A percentile compares a stretch with the other conserved stretches of the same genome.
Conservation (phyloP, 805 yeast species). For the Candida silvicultrix region DNA sequence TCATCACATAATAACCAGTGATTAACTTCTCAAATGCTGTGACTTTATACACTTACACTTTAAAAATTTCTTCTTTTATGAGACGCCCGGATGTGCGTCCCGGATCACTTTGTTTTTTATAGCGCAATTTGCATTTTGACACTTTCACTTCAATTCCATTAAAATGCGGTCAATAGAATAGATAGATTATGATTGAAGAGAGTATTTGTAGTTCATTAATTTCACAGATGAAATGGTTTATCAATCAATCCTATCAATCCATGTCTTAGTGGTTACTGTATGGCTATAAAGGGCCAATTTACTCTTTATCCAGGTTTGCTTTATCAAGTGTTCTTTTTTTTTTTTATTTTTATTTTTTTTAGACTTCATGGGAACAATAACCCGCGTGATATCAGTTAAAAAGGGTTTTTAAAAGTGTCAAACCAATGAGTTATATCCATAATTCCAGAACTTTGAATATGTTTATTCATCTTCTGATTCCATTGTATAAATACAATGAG, state of each 20-base stretch:
- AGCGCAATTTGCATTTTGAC: not conserved
- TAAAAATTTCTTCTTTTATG: not conserved
- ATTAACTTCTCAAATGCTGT: too few relatives aligned
- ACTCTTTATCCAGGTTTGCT: not conserved
- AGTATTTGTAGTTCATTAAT: too few relatives aligned
- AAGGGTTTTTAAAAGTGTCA: not conserved
- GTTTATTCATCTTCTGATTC: too few relatives aligned
- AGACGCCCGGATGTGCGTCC: conserved; percentile 2
- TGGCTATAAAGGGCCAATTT: too few relatives aligned
- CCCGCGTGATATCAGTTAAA: not conserved
- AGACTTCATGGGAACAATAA: not conserved
- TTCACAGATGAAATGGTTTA: too few relatives aligned
- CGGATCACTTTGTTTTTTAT: not conserved
- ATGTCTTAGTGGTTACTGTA: too few relatives aligned
- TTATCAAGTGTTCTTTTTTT: not conserved
- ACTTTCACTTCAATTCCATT: not conserved
- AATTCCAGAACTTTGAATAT: not conserved
- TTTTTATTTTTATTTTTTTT: not conserved
- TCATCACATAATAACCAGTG: too few relatives aligned
- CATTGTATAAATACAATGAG: not conserved
- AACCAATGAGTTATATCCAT: too few relatives aligned
- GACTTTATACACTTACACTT: too few relatives aligned
- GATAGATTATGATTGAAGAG: too few relatives aligned
- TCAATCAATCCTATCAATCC: too few relatives aligned
- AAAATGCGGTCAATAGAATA: too few relatives aligned